phyloP scores from a whole-genome alignment of 176 grass and related monocot genomes.

The Alloteropsis semialata region DNA sequence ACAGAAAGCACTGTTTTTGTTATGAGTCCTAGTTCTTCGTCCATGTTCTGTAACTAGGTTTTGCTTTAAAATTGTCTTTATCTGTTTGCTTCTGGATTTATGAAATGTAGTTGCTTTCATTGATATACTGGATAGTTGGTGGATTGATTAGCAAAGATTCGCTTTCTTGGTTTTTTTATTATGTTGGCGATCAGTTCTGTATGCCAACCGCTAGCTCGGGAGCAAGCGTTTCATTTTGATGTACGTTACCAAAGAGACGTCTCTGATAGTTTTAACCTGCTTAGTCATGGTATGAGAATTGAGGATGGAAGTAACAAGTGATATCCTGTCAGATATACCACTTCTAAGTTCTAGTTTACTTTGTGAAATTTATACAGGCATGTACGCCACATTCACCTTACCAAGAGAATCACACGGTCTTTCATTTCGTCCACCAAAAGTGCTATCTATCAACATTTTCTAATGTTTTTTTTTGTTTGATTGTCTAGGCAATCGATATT shows the following conservation, averaged over 20 bases:
- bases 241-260: background rate
- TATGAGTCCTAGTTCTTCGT: background rate
- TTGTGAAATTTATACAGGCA: background rate
- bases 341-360: background rate
- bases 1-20: background rate
- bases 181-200: constrained; percentile 12
- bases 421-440: constrained; percentile 17
- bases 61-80: constrained; percentile 15
- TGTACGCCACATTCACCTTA: background rate
- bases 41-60: background rate
- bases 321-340: background rate
- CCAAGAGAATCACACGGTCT: background rate
- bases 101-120: constrained; percentile 8
- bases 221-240: background rate
- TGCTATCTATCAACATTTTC: constrained; percentile 15
- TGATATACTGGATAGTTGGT: constrained; percentile 7
- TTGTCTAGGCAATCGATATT: constrained; percentile 67
- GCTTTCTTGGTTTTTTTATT: constrained; percentile 6
- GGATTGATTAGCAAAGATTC: constrained; percentile 9
- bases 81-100: constrained; percentile 40
- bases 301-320: constrained; percentile 5
- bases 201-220: background rate
- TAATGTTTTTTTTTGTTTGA: constrained; percentile 17
- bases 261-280: background rate
- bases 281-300: constrained; percentile 5